A percentile compares a stretch with the other conserved stretches of the same genome.
These are phyloP conservation scores for Euptelea pleiosperma DNA, from an alignment of 164 flowering plant genomes.

Conservation along the genomic window DNA sequence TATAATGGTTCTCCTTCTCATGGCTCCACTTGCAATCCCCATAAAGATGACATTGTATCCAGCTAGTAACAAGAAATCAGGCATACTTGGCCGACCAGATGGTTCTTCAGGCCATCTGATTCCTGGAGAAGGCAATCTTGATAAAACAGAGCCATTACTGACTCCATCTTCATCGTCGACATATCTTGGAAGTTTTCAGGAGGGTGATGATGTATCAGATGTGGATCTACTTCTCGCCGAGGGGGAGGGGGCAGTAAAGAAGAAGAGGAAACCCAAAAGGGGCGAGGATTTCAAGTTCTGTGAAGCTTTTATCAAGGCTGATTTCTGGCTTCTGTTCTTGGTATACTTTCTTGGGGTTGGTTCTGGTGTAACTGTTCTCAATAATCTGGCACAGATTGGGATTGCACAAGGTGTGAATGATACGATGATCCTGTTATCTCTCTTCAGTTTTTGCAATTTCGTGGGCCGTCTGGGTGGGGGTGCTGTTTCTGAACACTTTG, in stretches of 20 bases:
- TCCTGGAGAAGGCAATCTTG: conserved; percentile 29
- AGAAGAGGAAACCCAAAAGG: conserved; percentile 70
- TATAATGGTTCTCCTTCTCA: conserved; percentile 62
- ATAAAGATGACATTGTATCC: conserved; percentile 79
- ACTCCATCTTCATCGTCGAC: conserved; percentile 46
- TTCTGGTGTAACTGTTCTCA: conserved; percentile 88
- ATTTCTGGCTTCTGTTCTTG: conserved; percentile 95
- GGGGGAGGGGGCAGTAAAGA: conserved; percentile 91
- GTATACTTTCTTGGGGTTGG: conserved; percentile 84
- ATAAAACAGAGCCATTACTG: conserved; percentile 48
- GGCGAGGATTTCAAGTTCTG: conserved; percentile 80
- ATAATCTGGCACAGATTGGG: conserved; percentile 90
- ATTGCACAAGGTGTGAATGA: conserved; percentile 61
- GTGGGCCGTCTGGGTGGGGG: conserved; percentile 93
- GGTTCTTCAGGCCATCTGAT: conserved; percentile 31
- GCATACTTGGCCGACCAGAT: conserved; percentile 18
- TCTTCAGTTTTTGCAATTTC: conserved; percentile 88
- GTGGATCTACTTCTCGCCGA: conserved; percentile 72
- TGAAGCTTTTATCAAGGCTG: conserved; percentile 79
- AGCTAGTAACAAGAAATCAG: conserved; percentile 24
- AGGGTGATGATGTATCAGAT: conserved; percentile 52
- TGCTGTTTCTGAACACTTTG: conserved; percentile 73
- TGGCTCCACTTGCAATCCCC: conserved; percentile 86
- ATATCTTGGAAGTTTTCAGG: conserved; percentile 46
- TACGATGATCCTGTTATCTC: conserved; percentile 61